Conservation (phyloP, 2,329 filamentous ascomycete genomes). For the Shiraia sp. region DNA sequence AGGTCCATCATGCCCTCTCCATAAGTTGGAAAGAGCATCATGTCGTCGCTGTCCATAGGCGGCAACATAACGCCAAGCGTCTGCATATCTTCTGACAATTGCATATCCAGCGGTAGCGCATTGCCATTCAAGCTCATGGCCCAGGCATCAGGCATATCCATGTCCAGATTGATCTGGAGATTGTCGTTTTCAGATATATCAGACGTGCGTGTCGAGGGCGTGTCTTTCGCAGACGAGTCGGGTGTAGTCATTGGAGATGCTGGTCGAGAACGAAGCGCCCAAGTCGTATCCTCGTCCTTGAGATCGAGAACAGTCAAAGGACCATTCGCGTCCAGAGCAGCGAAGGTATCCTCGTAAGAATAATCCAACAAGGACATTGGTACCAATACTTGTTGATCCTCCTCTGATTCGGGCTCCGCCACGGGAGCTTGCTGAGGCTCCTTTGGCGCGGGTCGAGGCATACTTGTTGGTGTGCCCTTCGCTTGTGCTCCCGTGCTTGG, state of each 20-base stretch:
- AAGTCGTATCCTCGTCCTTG: slow-evolving; percentile 41
- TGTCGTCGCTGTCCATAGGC: slow-evolving; percentile 39
- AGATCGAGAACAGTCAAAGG: slow-evolving; percentile 40
- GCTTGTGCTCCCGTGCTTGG: slow-evolving; percentile 36
- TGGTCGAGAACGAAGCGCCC: slow-evolving; percentile 37
- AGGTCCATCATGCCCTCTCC: slow-evolving; percentile 36
- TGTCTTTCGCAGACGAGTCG: slow-evolving; percentile 43
- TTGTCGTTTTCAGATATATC: slow-evolving; percentile 50
- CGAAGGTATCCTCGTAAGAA: slow-evolving; percentile 39
- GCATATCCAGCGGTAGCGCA: slow-evolving; percentile 33
- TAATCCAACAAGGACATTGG: slow-evolving; percentile 36
- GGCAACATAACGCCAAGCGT: slow-evolving; percentile 36
- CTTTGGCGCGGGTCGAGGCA: slow-evolving; percentile 30
- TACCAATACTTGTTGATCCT: slow-evolving; percentile 31
- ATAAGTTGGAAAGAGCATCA: slow-evolving; percentile 39
- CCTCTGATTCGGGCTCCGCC: slow-evolving; percentile 22
- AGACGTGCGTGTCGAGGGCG: slow-evolving; percentile 43
- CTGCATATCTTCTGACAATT: slow-evolving; percentile 37
- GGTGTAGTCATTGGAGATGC: slow-evolving; percentile 39
- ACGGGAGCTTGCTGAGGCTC: slow-evolving; percentile 20
- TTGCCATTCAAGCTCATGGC: slow-evolving; percentile 29
- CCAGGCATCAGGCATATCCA: slow-evolving; percentile 42
- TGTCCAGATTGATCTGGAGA: slow-evolving; percentile 44
- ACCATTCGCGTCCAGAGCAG: slow-evolving; percentile 35
- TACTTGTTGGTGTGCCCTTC: slow-evolving; percentile 38